Base-by-base conservation (phyloP, 345 rosid genomes). In the Ceriops tagal region DNA sequence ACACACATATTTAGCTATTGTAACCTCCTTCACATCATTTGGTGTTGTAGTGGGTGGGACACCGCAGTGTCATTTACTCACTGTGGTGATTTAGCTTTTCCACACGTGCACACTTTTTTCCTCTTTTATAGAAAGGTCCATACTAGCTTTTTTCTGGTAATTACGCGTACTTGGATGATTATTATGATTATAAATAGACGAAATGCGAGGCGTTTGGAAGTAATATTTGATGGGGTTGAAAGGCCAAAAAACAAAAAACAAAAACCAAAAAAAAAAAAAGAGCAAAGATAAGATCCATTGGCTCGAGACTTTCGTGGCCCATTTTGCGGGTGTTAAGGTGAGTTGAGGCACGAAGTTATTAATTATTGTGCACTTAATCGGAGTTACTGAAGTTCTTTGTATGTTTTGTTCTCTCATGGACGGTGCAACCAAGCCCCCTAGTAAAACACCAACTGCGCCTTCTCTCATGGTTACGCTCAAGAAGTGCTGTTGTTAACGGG, bases 31-130 rank as follows among this genome's bases (percentile, higher is more conserved):
- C 18, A 11, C 49, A 13, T 43, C 49, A 11, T 13, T 43, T 39
- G 58, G 62, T 53, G 4, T 10, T 52, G 59, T 24, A 67, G 61
- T 71, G 68, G 75, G 78, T 39, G 72, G 65, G 47, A 39, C 64
- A 30, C 60, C 32, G 34, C 2, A 55, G 5, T 39, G 37, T 13
- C 8, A 16, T 30, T 32, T 43, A 37, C 37, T 61, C 16, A 62
- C 61, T 8, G n/a, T 22, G 72, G 61, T 56, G 57, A 35, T 53
- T 43, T 39, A 65, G 53, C 46, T 71, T 73, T 70, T 61, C 28
- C 31, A 55, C 53, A 62, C 72, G 70, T 77, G 67, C 77, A 5
- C 35, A 19, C 49, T 3, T 43, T 43, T 43, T 43, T 43, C 15
- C 10, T 39, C 15, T 11, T 39, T 39, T 39, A 34, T 34, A 7